These are phyloP conservation scores for Cyclotella kingstonii DNA, from an alignment of 108 stramenopile species.

Conservation along the genomic window DNA sequence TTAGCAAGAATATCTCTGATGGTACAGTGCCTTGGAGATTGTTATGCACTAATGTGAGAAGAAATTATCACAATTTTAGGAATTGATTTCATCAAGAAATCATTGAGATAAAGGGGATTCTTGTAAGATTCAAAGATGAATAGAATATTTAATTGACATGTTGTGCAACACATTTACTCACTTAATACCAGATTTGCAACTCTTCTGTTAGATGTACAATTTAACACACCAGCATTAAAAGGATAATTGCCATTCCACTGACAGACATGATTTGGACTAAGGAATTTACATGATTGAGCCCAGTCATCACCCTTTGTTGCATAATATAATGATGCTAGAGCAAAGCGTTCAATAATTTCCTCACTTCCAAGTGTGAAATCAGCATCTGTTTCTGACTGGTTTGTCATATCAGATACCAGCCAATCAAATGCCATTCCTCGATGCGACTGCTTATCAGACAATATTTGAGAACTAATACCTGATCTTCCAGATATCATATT, in stretches of 20 bases:
- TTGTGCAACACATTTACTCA: neutral
- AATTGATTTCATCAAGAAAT: too few relatives aligned
- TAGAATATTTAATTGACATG: too few relatives aligned
- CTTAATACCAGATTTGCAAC: constrained; percentile 1
- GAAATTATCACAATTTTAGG: too few relatives aligned
- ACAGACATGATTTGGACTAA: constrained; percentile 13
- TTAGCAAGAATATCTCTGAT: too few relatives aligned
- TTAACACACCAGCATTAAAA: neutral
- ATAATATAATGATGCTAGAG: constrained; percentile 7
- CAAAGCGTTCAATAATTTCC: constrained; percentile 9
- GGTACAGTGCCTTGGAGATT: neutral
- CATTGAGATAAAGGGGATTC: too few relatives aligned
- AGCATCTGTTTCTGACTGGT: too few relatives aligned
- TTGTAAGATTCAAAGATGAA: too few relatives aligned
- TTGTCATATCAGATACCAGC: constrained; percentile 1
- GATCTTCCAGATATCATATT: neutral
- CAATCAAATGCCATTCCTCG: constrained; percentile 5
- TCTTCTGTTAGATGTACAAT: neutral
- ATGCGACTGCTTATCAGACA: neutral
- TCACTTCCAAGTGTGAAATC: neutral
- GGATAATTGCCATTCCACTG: constrained; percentile 9
- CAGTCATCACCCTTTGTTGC: constrained; percentile 9
- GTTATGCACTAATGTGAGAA: too few relatives aligned
- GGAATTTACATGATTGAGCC: neutral
- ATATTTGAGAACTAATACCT: neutral